Conservation (phyloP, 2,329 filamentous ascomycete genomes). For the Proliferodiscus dingleyae region DNA sequence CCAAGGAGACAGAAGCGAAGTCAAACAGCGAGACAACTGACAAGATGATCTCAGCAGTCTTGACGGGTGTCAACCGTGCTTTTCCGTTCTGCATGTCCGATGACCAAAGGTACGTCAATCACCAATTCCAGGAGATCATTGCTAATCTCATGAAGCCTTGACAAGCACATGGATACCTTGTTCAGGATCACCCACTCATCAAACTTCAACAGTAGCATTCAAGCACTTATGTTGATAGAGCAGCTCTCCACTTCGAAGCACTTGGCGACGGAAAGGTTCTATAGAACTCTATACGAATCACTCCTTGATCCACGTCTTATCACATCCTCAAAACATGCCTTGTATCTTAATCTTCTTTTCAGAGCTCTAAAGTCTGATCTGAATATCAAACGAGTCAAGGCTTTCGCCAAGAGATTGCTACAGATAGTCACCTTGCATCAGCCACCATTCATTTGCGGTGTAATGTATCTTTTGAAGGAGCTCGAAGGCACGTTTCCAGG, state of each 20-base stretch:
- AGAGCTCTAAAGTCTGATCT: conserved; percentile 83
- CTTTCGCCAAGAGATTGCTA: conserved; percentile 88
- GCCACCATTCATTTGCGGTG: conserved; percentile 84
- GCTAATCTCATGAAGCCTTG: conserved; percentile 50
- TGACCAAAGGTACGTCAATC: conserved; percentile 58
- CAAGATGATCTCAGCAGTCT: conserved; percentile 84
- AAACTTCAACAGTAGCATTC: conserved; percentile 98
- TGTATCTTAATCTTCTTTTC: conserved; percentile 91
- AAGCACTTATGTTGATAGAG: conserved; percentile 91
- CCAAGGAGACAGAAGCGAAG: conserved; percentile 36
- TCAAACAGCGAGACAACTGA: conserved; percentile 55
- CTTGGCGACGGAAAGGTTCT: conserved; percentile 83
- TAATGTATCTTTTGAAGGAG: conserved; percentile 85
- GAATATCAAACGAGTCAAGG: conserved; percentile 88
- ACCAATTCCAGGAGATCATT: conserved; percentile 5
- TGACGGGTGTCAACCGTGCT: conserved; percentile 93
- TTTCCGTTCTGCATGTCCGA: conserved; percentile 87
- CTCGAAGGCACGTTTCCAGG: conserved; percentile 75
- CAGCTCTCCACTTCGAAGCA: conserved; percentile 80
- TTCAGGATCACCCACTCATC: conserved; percentile 96
- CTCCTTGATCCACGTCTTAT: conserved; percentile 83
- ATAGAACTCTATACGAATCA: conserved; percentile 92
- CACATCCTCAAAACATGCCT: conserved; percentile 87
- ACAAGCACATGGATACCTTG: conserved; percentile 85
- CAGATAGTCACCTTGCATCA: conserved; percentile 87